Evolutionary conservation across 371 early-diverging fungal species (phyloP), one percentile per base, ranked within the genome.

Genomic region (Parasitella parasitica): DNA sequence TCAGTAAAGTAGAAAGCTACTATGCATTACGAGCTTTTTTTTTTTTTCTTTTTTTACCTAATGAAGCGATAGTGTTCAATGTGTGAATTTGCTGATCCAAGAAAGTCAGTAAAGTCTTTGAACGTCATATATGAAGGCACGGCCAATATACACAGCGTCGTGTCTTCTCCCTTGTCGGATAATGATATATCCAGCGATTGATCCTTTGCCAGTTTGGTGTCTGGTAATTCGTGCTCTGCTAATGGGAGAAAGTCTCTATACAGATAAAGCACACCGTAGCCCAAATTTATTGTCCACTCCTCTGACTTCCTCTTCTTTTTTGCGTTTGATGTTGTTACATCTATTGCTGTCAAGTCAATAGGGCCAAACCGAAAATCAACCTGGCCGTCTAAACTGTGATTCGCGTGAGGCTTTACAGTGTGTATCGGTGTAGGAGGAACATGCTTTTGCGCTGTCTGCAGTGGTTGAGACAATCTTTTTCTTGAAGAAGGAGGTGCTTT

Each of bases 121-220:
- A 94, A 78, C 6, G 91, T 84, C 87, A 95, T 86, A 73, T 93
- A 93, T 0, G 89, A 78, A 0, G 97, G 97, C 1, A 96, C 93
- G 15, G 92, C 94, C 13, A 96, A 76, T 0, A 95, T 85, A 57
- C 87, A 87, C 7, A 94, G 69, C 6, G 86, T 70, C 32, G 78
- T 75, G 26, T 81, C 76, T 15, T 69, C 54, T n/a, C 76, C 77
- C 9, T 63, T 61, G 53, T 61, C 38, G 1, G 18, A 8, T 2
- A 16, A 27, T 27, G 28, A 12, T 35, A 50, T 20, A 2, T 49
- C 36, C 2, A 61, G 30, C 7, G 73, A 66, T 20, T 73, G 38
- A 2, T 74, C 76, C 20, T 57, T 61, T 24, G 59, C 59, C 18
- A 63, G 27, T 49, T 57, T 34, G 3, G 58, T 54, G 27, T 57